These are phyloP conservation scores for Zea luxurians DNA, from an alignment of 176 grass and related monocot genomes.

Conservation along the genomic window DNA sequence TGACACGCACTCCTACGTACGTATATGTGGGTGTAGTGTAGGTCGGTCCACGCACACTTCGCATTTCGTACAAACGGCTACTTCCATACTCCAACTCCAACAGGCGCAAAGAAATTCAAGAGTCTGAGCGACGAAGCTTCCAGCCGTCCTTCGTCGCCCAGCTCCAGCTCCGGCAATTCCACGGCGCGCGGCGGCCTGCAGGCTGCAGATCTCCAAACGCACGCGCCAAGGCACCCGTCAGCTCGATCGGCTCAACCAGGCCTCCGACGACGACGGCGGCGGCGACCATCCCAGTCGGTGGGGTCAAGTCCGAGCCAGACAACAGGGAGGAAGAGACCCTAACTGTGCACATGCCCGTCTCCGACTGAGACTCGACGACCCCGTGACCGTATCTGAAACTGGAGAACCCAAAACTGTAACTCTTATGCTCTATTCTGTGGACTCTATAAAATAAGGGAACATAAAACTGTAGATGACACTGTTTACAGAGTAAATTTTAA, in stretches of 20 bases:
- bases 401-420: too few species aligned
- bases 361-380: background rate
- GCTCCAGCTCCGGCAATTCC: background rate
- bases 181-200: too few species aligned
- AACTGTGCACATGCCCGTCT: background rate
- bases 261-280: background rate
- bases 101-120: too few species aligned
- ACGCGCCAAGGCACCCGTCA: background rate
- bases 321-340: background rate
- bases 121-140: conserved; percentile 23
- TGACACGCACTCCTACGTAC: too few species aligned
- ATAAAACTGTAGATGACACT: too few species aligned
- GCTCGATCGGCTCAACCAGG: background rate
- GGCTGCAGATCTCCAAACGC: background rate
- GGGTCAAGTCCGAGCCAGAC: background rate
- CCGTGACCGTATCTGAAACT: background rate
- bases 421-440: too few species aligned
- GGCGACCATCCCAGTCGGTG: background rate
- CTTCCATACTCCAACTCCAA: too few species aligned
- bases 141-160: background rate
- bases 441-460: too few species aligned
- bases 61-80: too few species aligned
- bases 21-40: too few species aligned
- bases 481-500: too few species aligned
- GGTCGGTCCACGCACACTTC: too few species aligned